Conservation (phyloP, 257 asterid species). For the Prunella vulgaris region DNA sequence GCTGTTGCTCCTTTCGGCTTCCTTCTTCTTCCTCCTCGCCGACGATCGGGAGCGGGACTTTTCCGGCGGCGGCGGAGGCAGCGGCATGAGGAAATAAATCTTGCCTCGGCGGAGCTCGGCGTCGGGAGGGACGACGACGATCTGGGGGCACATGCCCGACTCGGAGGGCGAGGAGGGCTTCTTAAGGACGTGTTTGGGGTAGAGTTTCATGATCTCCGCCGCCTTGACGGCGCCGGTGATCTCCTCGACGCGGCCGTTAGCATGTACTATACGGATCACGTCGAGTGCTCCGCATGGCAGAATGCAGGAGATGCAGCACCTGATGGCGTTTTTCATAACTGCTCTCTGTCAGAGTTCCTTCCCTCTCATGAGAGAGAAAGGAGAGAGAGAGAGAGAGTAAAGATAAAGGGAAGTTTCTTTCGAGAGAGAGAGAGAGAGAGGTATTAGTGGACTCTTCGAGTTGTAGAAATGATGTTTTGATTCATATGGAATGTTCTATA, state of each 20-base stretch:
- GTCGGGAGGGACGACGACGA: conserved; percentile 72
- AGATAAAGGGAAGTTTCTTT: conserved; percentile 21
- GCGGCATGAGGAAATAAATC: conserved; percentile 87
- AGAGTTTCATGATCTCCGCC: conserved; percentile 62
- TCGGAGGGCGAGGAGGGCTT: conserved; percentile 64
- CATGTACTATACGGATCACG: conserved; percentile 84
- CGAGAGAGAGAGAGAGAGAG: conserved; percentile 15
- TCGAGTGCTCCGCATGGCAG: conserved; percentile 97
- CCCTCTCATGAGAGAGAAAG: conserved; percentile 13
- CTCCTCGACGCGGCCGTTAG: conserved; percentile 83
- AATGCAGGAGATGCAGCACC: conserved; percentile 99
- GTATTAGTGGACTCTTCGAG: conserved; percentile 27
- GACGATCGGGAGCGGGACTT: conserved; percentile 22
- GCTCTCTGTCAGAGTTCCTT: background rate
- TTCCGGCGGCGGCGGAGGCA: conserved; percentile 37
- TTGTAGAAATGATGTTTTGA: conserved; percentile 3
- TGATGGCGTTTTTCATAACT: conserved; percentile 59
- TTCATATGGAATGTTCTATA: background rate
- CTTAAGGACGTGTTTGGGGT: conserved; percentile 86
- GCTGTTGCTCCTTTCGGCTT: conserved; percentile 12
- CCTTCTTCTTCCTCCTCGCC: conserved; percentile 45
- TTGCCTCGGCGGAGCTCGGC: conserved; percentile 82
- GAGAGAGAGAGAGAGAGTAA: conserved; percentile 13
- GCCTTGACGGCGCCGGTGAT: conserved; percentile 64
- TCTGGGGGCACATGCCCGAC: conserved; percentile 52